Evolutionary conservation across 2,329 filamentous ascomycete species (phyloP), one percentile per base, ranked within the genome.

Genomic region (Ophiostoma triangulosporum): DNA sequence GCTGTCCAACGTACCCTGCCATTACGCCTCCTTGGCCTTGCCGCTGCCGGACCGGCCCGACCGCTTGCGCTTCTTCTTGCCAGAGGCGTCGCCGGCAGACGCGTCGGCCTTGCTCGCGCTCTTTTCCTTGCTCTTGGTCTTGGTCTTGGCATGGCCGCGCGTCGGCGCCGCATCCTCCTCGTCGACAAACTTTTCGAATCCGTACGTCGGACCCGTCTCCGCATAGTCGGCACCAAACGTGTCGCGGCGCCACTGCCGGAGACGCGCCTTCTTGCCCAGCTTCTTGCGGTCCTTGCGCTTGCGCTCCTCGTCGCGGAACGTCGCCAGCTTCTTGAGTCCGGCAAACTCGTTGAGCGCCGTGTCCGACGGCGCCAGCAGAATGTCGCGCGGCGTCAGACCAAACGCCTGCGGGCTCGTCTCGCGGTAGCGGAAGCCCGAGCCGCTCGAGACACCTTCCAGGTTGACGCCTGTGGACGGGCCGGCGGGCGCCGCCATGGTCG

Each of bases 241-340:
- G 53, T 83, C 80, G 56, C 74, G 71, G 50, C 81, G 80, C 93
- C 93, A 98, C 70, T 96, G 80, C 64, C 89, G 75, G 57, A 98
- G 73, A 20, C 91, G 77, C 7, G 87, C 88, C 72, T 97, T 97
- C 78, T 97, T 98, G 59, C 88, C 86, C 29, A 97, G 75, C 62
- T 80, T 78, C 75, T 95, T 95, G 71, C 83, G 81, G 64, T 98
- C 93, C 62, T 84, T 86, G 60, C 78, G 76, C 75, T 97, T 97
- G 77, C 94, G 93, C 62, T 90, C 86, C 3, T 76, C 73, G 65
- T 96, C 90, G 54, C 93, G 79, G 73, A 93, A 98, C 5, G 86
- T 76, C 4, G 91, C 90, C 56, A 96, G 78, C 71, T 96, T 97
- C 77, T 98, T 98, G 63, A 98, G 73, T 6, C 93, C 91, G 5